Conservation (phyloP, 2,329 filamentous ascomycete species). For the Arthrobotrys sinensis region DNA sequence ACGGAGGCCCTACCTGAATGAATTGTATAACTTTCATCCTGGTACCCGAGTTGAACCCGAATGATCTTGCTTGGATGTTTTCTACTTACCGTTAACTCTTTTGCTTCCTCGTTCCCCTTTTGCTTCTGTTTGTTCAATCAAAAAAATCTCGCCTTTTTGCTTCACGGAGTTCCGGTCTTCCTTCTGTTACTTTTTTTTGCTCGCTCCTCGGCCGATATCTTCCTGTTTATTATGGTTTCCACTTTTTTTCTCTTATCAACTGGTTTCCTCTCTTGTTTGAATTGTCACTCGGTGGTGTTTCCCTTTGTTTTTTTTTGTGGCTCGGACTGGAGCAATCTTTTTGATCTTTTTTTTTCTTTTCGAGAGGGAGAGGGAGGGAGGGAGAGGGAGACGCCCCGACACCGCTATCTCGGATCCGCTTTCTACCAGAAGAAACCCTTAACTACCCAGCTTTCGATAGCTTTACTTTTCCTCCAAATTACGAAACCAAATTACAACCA, state of each 20-base stretch:
- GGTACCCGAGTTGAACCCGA: slow-evolving; percentile 49
- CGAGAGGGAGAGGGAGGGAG: background rate
- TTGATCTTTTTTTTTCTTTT: slow-evolving; percentile 59
- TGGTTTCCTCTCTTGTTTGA: slow-evolving; percentile 20
- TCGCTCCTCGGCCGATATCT: slow-evolving; percentile 41
- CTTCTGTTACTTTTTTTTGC: slow-evolving; percentile 43
- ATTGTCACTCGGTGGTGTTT: slow-evolving; percentile 60
- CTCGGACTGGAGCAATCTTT: slow-evolving; percentile 62
- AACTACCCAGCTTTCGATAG: slow-evolving; percentile 2
- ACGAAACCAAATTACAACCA: background rate
- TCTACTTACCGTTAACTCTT: slow-evolving; percentile 37
- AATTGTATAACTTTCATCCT: slow-evolving; percentile 45
- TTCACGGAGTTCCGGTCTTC: slow-evolving; percentile 54
- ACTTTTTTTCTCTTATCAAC: slow-evolving; percentile 2
- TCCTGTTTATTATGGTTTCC: slow-evolving; percentile 35
- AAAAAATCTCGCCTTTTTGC: slow-evolving; percentile 51
- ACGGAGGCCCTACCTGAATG: slow-evolving; percentile 60
- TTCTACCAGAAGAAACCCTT: too few species aligned
- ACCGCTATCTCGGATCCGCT: slow-evolving; percentile 35
- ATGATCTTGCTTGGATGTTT: slow-evolving; percentile 63
- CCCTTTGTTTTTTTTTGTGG: slow-evolving; percentile 60
- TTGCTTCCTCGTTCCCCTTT: slow-evolving; percentile 13
- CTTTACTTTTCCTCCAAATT: background rate
- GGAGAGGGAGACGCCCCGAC: background rate
- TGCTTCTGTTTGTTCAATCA: slow-evolving; percentile 30